These are phyloP conservation scores for Boehmeria nivea DNA, from an alignment of 306 rosid species.

Conservation along the genomic window DNA sequence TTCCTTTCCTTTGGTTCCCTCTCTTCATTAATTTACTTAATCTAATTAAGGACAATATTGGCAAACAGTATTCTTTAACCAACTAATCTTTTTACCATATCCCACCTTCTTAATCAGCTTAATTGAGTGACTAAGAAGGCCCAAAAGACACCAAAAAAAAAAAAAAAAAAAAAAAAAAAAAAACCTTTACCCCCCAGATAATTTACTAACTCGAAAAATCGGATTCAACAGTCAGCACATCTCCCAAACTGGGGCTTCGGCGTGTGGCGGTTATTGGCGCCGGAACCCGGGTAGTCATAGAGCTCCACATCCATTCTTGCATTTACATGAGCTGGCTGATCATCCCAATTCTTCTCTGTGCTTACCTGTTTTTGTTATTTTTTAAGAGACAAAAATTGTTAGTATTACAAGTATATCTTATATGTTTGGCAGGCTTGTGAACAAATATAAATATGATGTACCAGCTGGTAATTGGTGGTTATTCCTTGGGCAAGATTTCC, in stretches of 20 bases:
- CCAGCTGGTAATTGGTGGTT: slow-evolving; percentile 30
- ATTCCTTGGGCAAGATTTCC: slow-evolving; percentile 30
- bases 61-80: neutral
- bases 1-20: too few relatives aligned
- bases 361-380: slow-evolving; percentile 29
- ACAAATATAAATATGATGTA: neutral
- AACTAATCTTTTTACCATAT: slow-evolving; percentile 5
- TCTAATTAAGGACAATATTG: neutral
- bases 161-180: slow-evolving; percentile 4
- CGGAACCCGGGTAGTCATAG: slow-evolving; percentile 71
- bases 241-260: slow-evolving; percentile 50
- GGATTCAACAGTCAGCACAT: slow-evolving; percentile 34
- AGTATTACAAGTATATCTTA: too few relatives aligned
- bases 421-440: too few relatives aligned
- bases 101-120: slow-evolving; percentile 24
- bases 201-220: neutral
- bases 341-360: slow-evolving; percentile 21
- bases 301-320: slow-evolving; percentile 70
- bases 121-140: slow-evolving; percentile 25
- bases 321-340: slow-evolving; percentile 14
- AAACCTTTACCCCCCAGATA: neutral
- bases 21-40: neutral
- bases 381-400: neutral
- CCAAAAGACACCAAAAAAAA: slow-evolving; percentile 1
- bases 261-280: slow-evolving; percentile 85